phyloP scores from a whole-genome alignment of 169 alveolate genomes.

The Cryptosporidium ryanae region DNA sequence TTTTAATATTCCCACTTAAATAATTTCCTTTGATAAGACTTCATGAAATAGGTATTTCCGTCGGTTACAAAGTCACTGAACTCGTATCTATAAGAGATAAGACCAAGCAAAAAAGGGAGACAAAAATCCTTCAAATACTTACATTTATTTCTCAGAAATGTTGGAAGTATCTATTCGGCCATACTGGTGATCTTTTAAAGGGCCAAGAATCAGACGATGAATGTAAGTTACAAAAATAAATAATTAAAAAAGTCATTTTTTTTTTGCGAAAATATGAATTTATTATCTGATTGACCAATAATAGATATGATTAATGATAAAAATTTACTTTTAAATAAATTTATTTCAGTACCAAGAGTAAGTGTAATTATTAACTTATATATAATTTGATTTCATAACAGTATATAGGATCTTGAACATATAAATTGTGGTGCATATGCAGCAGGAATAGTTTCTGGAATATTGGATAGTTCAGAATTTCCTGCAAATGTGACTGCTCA shows the following conservation, averaged over 20 bases:
- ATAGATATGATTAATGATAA: slow-evolving; percentile 84
- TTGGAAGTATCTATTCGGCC: slow-evolving; percentile 85
- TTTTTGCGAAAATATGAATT: not conserved
- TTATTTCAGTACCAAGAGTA: slow-evolving; percentile 81
- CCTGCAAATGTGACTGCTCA: slow-evolving; percentile 88
- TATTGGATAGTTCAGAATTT: slow-evolving; percentile 84
- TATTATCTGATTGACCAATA: not conserved
- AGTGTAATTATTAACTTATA: not conserved
- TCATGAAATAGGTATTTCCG: slow-evolving; percentile 84
- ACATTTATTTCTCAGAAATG: slow-evolving; percentile 81
- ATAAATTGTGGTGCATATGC: slow-evolving; percentile 86
- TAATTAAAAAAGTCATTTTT: too few species aligned
- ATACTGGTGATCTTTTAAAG: slow-evolving; percentile 83
- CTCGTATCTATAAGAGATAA: slow-evolving; percentile 79
- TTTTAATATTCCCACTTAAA: not conserved
- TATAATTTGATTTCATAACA: not conserved
- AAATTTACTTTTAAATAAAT: slow-evolving; percentile 79
- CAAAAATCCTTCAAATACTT: slow-evolving; percentile 78
- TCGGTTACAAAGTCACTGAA: slow-evolving; percentile 82
- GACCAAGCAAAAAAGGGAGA: slow-evolving; percentile 80
- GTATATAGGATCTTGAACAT: slow-evolving; percentile 79
- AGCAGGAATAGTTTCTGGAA: slow-evolving; percentile 86
- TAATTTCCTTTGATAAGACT: slow-evolving; percentile 54
- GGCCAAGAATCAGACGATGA: slow-evolving; percentile 84
- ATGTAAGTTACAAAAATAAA: slow-evolving; percentile 71